Evolutionary conservation across 108 stramenopile genomes (phyloP).

Genomic region (Fistulifera pelliculosa): DNA sequence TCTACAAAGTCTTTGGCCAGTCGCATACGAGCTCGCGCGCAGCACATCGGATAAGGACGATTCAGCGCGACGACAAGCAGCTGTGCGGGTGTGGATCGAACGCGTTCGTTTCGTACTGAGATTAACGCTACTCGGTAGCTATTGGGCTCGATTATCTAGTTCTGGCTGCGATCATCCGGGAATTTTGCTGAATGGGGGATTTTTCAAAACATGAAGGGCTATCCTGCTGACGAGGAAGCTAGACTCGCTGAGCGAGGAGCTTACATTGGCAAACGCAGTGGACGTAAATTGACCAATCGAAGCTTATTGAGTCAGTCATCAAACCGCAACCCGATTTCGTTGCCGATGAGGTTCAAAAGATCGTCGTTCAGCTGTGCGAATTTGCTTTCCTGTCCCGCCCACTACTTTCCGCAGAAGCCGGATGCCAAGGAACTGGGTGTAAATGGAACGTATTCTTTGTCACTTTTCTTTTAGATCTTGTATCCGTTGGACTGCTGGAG

Average conservation of each 20-base stretch:
- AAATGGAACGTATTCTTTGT: too few relatives aligned
- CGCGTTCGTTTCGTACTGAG: conserved; percentile 8
- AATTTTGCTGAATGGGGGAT: conserved; percentile 5
- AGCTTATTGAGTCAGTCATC: not conserved
- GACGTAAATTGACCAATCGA: not conserved
- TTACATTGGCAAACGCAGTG: conserved; percentile 18
- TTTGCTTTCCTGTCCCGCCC: conserved; percentile 28
- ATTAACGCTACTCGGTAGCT: conserved; percentile 6
- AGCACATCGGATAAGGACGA: too few relatives aligned
- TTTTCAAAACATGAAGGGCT: not conserved
- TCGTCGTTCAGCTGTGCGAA: conserved; percentile 14
- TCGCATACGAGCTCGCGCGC: too few relatives aligned
- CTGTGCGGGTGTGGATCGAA: conserved; percentile 11
- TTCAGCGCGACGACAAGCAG: too few relatives aligned
- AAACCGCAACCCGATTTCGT: not conserved
- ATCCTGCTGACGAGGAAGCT: conserved; percentile 3
- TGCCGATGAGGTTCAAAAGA: too few relatives aligned
- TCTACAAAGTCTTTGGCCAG: too few relatives aligned
- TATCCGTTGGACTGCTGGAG: conserved; percentile 19
- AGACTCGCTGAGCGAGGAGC: not conserved
- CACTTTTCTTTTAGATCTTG: conserved; percentile 25
- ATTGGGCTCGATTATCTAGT: conserved; percentile 12
- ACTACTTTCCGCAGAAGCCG: conserved; percentile 14
- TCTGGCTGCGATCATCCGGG: not conserved
- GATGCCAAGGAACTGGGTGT: too few relatives aligned